phyloP scores from a whole-genome alignment of 192 early-diverging fungal species.

The Coemansia sp. region DNA sequence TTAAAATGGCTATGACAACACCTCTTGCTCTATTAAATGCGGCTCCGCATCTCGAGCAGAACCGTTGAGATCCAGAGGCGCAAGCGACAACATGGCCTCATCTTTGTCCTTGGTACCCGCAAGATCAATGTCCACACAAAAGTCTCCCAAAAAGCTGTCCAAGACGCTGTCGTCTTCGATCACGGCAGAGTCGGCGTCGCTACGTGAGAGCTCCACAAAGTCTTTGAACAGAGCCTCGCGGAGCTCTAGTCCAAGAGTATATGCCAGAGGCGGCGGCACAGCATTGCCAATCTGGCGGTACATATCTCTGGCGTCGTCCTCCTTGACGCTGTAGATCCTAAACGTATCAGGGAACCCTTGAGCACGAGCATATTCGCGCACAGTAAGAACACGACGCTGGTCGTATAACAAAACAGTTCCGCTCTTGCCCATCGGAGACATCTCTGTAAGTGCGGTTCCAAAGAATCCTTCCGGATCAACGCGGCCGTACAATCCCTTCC shows the following conservation, averaged over 20 bases:
- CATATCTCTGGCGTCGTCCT: conserved; percentile 51
- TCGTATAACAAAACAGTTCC: conserved; percentile 67
- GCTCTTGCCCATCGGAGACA: conserved; percentile 63
- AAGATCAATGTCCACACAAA: conserved; percentile 21
- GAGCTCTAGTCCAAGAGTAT: conserved; percentile 59
- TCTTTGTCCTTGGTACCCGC: not conserved
- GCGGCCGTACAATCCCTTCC: conserved; percentile 66
- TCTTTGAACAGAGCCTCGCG: conserved; percentile 55
- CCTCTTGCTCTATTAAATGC: not conserved
- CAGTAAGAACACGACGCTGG: conserved; percentile 60
- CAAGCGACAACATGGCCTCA: not conserved
- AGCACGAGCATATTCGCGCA: conserved; percentile 66
- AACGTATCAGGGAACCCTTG: conserved; percentile 74
- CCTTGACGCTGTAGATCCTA: conserved; percentile 47
- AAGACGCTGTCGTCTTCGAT: not conserved
- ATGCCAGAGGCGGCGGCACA: conserved; percentile 66
- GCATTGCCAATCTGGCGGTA: conserved; percentile 72
- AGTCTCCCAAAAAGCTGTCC: conserved; percentile 22
- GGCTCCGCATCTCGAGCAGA: not conserved
- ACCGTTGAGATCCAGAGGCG: not conserved
- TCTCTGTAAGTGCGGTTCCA: conserved; percentile 61
- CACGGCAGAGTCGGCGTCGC: not conserved
- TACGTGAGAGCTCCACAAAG: conserved; percentile 11
- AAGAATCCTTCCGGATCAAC: conserved; percentile 63
- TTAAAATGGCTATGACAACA: not conserved